These are phyloP conservation scores for Hypoxylon fragiforme DNA, from an alignment of 495 filamentous ascomycete species.

Conservation along the genomic window DNA sequence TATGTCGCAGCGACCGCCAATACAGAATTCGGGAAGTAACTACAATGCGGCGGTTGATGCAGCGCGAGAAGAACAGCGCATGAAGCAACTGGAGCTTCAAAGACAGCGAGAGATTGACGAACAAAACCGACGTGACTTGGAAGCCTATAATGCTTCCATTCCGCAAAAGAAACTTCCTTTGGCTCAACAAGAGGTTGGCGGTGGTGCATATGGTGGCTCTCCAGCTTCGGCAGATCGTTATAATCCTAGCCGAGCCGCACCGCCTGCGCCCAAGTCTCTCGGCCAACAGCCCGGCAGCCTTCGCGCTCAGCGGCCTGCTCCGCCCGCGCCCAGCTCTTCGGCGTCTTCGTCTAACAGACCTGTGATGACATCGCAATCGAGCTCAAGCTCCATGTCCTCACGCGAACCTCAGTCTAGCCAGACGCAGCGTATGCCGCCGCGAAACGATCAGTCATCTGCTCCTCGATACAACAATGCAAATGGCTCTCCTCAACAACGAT, in stretches of 20 bases:
- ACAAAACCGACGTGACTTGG: slow-evolving; percentile 70
- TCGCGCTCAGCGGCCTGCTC: slow-evolving; percentile 57
- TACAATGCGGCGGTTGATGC: slow-evolving; percentile 60
- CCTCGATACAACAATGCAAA: slow-evolving; percentile 45
- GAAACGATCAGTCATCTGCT: slow-evolving; percentile 29
- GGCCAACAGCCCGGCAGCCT: slow-evolving; percentile 52
- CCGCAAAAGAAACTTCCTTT: slow-evolving; percentile 73
- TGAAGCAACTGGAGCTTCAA: slow-evolving; percentile 46
- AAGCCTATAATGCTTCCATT: slow-evolving; percentile 83
- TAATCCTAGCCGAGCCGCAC: slow-evolving; percentile 76
- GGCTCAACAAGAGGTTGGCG: slow-evolving; percentile 87
- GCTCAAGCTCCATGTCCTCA: slow-evolving; percentile 36
- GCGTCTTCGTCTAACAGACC: slow-evolving; percentile 40
- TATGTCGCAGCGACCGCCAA: slow-evolving; percentile 45
- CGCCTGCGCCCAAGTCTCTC: slow-evolving; percentile 58
- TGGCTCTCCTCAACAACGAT: slow-evolving; percentile 33
- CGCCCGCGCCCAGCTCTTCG: slow-evolving; percentile 46
- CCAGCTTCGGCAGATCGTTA: slow-evolving; percentile 65
- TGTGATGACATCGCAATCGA: slow-evolving; percentile 46
- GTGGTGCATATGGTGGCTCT: slow-evolving; percentile 67
- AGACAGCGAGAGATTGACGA: slow-evolving; percentile 68
- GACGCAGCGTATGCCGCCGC: slow-evolving; percentile 32
- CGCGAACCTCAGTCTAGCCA: slow-evolving; percentile 31
- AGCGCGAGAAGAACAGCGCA: slow-evolving; percentile 56
- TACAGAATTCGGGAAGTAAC: slow-evolving; percentile 49